A percentile compares a stretch with the other conserved stretches of the same genome.
Conservation (phyloP, 208 protist species). For the Acanthamoeba royreba region DNA sequence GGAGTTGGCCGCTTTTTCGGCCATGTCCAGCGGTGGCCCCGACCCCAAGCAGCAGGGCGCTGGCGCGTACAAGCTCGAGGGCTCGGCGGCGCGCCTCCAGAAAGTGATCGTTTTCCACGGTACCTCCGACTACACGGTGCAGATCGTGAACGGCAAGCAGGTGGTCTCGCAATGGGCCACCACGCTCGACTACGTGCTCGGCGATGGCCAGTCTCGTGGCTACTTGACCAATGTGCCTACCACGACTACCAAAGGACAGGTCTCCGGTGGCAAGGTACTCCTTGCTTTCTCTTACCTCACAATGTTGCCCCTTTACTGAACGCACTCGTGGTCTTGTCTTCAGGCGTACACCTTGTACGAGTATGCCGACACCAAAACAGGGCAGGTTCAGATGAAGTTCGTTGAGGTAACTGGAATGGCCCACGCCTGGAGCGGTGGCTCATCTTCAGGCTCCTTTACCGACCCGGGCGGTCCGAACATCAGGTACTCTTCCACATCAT, state of each 20-base stretch:
- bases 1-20: not conserved
- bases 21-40: constrained; percentile 32
- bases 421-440: constrained; percentile 42
- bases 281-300: not conserved
- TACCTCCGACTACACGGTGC: constrained; percentile 4
- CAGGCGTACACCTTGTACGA: not conserved
- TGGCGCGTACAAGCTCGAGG: not conserved
- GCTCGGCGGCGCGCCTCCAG: not conserved
- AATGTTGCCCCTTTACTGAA: not conserved
- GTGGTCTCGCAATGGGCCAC: not conserved
- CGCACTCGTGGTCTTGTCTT: not conserved
- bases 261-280: not conserved
- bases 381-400: constrained; percentile 5
- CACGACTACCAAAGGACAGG: not conserved
- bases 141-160: constrained; percentile 28
- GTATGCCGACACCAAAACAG: not conserved
- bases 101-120: constrained; percentile 34
- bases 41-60: not conserved
- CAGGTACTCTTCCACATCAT: not conserved
- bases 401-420: not conserved
- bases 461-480: constrained; percentile 10
- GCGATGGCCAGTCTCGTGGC: not conserved
- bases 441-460: not conserved
- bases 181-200: not conserved
- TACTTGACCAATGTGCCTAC: constrained; percentile 19